These are phyloP conservation scores for Metschnikowia gruessii DNA, from an alignment of 805 yeast species.

Conservation along the genomic window DNA sequence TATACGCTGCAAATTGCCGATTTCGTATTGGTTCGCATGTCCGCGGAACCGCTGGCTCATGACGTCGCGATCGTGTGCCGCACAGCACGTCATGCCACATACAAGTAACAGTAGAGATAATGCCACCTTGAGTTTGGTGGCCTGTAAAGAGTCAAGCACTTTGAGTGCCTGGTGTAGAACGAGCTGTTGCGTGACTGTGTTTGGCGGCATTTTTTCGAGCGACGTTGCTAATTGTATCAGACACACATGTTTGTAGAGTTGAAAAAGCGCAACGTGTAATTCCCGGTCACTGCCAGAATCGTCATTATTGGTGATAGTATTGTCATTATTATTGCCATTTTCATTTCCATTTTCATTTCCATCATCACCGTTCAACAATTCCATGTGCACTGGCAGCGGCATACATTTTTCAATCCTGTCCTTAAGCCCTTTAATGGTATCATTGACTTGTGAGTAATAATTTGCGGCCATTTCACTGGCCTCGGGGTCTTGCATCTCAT, in stretches of 20 bases:
- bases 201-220: slow-evolving; percentile 14
- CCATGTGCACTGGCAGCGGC: slow-evolving; percentile 16
- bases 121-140: slow-evolving; percentile 15
- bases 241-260: slow-evolving; percentile 16
- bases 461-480: slow-evolving; percentile 5
- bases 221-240: slow-evolving; percentile 16
- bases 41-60: slow-evolving; percentile 25
- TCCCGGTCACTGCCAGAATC: too few species aligned
- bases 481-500: background rate
- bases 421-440: slow-evolving; percentile 2
- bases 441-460: slow-evolving; percentile 12
- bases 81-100: slow-evolving; percentile 33
- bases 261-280: slow-evolving; percentile 17
- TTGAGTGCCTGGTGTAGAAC: slow-evolving; percentile 13
- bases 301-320: too few species aligned
- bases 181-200: slow-evolving; percentile 12
- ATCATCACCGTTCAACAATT: slow-evolving; percentile 7
- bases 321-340: too few species aligned
- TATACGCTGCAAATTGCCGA: slow-evolving; percentile 20
- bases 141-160: slow-evolving; percentile 13
- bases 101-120: slow-evolving; percentile 23
- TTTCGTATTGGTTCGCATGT: slow-evolving; percentile 20
- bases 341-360: too few species aligned
- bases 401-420: slow-evolving; percentile 7
- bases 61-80: slow-evolving; percentile 22